phyloP scores from a whole-genome alignment of 305 asterid genomes.

The Solanum hybrid region DNA sequence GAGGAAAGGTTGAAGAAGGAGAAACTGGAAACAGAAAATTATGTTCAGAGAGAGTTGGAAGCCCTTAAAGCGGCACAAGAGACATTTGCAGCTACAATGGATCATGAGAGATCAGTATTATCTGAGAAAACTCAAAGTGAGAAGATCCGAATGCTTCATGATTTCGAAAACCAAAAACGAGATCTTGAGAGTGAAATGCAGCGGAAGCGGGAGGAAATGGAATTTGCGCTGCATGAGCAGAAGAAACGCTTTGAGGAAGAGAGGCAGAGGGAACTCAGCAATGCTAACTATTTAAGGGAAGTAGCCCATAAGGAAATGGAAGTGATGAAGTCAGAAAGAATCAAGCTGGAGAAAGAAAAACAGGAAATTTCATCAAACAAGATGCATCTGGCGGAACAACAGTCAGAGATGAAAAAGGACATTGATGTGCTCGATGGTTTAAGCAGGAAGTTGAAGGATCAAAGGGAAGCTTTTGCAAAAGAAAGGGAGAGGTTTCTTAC shows the following conservation, averaged over 20 bases:
- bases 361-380: conserved; percentile 55
- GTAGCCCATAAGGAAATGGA: conserved; percentile 76
- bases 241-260: conserved; percentile 60
- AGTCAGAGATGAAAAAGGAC: conserved; percentile 72
- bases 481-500: conserved; percentile 77
- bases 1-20: conserved; percentile 66
- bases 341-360: conserved; percentile 54
- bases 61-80: conserved; percentile 61
- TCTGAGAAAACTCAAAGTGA: conserved; percentile 57
- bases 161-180: conserved; percentile 54
- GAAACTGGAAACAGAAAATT: conserved; percentile 61
- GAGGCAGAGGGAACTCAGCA: conserved; percentile 46
- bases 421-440: conserved; percentile 70
- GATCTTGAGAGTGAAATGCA: conserved; percentile 60
- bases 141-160: conserved; percentile 53
- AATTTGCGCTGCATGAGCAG: conserved; percentile 44
- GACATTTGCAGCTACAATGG: conserved; percentile 74
- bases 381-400: conserved; percentile 67
- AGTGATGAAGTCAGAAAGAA: conserved; percentile 66
- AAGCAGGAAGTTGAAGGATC: conserved; percentile 81
- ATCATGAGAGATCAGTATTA: conserved; percentile 59
- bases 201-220: conserved; percentile 67
- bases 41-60: conserved; percentile 68
- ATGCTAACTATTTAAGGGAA: conserved; percentile 58
- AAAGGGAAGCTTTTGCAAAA: conserved; percentile 66